Evolutionary conservation across 805 yeast species (phyloP).

Genomic region (Alloascoidea africana): DNA sequence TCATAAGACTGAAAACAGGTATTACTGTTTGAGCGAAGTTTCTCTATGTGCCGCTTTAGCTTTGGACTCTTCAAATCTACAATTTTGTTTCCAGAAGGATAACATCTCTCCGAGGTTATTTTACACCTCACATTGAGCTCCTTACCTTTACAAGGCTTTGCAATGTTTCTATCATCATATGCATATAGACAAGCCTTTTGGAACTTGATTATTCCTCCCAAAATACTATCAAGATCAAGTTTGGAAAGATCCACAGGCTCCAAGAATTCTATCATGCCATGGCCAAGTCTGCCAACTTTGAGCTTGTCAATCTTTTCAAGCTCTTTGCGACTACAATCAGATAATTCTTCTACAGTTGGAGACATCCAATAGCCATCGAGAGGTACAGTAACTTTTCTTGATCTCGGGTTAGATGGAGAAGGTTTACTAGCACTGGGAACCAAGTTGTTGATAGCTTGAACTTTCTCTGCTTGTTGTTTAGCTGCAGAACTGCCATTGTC

Average conservation of each 20-base stretch:
- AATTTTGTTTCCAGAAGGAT: constrained; percentile 64
- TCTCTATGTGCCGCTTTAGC: constrained; percentile 51
- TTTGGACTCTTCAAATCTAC: constrained; percentile 65
- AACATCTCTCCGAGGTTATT: constrained; percentile 66
- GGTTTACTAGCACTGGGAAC: no score
- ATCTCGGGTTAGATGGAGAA: no score
- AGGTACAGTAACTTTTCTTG: constrained; percentile 32
- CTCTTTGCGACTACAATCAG: constrained; percentile 42
- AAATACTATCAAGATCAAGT: constrained; percentile 42
- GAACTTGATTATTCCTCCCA: constrained; percentile 52
- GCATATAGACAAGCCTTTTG: constrained; percentile 44
- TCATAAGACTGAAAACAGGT: constrained; percentile 65
- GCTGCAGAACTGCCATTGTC: no score
- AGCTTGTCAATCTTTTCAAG: constrained; percentile 49
- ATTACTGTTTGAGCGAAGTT: constrained; percentile 42
- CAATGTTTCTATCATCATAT: constrained; percentile 50
- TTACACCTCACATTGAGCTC: constrained; percentile 71
- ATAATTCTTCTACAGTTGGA: constrained; percentile 56
- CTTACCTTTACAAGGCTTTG: constrained; percentile 55
- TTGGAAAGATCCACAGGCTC: constrained; percentile 74
- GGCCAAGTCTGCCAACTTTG: constrained; percentile 63
- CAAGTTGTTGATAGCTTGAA: no score
- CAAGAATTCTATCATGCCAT: constrained; percentile 64
- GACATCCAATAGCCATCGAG: constrained; percentile 79
- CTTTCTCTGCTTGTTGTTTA: no score